Evolutionary conservation across 495 filamentous ascomycete genomes (phyloP).

Genomic region (Cercophora scortea): DNA sequence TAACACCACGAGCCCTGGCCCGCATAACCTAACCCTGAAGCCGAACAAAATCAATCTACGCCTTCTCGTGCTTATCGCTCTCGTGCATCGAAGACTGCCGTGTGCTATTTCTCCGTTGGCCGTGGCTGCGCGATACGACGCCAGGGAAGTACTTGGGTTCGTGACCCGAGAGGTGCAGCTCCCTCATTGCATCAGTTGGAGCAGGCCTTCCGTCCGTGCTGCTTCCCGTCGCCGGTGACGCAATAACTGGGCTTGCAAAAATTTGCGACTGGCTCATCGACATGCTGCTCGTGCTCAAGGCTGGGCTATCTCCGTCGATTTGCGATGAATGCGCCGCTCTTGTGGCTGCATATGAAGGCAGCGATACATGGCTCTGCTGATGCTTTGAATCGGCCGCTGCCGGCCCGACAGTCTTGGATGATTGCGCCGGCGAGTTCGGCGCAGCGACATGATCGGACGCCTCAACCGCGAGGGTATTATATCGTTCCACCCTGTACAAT

Average conservation of each 20-base stretch:
- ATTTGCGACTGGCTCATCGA: constrained; percentile 11
- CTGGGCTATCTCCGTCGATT: constrained; percentile 6
- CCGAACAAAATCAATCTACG: too few relatives aligned
- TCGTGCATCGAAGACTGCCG: constrained; percentile 32
- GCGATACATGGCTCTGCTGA: constrained; percentile 7
- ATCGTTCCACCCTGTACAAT: constrained; percentile 22
- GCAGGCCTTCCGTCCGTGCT: neutral
- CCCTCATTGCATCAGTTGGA: constrained; percentile 12
- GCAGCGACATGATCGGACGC: neutral
- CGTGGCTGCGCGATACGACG: constrained; percentile 53
- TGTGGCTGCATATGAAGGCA: constrained; percentile 4
- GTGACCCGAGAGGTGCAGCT: constrained; percentile 41
- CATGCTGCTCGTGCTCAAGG: neutral
- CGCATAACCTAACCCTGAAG: too few relatives aligned
- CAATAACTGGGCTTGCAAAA: constrained; percentile 9
- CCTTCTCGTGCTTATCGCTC: constrained; percentile 14
- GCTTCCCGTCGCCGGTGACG: constrained; percentile 4
- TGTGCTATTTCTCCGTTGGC: constrained; percentile 42
- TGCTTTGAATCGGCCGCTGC: constrained; percentile 5
- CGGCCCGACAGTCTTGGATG: constrained; percentile 17
- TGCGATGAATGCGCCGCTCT: constrained; percentile 10
- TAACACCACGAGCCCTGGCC: neutral
- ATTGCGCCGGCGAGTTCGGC: constrained; percentile 20
- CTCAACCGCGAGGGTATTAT: constrained; percentile 11
- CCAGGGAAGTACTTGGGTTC: constrained; percentile 69